Percentiles rank a stretch among this genome's conserved stretches.
Conservation (phyloP, 257 asterid species). For the Petunia axillaris region DNA sequence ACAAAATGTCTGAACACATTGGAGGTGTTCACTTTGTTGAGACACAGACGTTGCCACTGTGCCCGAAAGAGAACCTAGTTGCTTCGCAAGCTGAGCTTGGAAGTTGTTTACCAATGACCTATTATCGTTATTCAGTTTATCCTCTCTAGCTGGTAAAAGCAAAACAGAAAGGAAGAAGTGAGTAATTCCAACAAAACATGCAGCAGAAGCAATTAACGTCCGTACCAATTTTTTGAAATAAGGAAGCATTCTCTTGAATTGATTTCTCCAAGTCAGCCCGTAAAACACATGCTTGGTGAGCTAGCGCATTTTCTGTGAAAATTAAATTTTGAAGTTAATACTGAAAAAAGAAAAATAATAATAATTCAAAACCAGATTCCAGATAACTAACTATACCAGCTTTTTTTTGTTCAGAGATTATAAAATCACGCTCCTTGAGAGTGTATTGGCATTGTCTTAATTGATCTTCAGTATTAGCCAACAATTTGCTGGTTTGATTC, state of each 20-base stretch:
- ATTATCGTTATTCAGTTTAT: slow-evolving; percentile 65
- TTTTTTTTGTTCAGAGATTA: slow-evolving; percentile 81
- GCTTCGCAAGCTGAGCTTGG: slow-evolving; percentile 62
- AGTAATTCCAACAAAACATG: slow-evolving; percentile 27
- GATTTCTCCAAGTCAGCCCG: slow-evolving; percentile 88
- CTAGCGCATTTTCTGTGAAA: slow-evolving; percentile 72
- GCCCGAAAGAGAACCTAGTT: slow-evolving; percentile 61
- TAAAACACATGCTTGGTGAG: slow-evolving; percentile 85
- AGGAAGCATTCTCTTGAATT: slow-evolving; percentile 65
- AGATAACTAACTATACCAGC: slow-evolving; percentile 48
- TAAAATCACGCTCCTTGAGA: slow-evolving; percentile 70
- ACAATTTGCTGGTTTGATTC: slow-evolving; percentile 52
- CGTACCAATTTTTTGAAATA: slow-evolving; percentile 69
- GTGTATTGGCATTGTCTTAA: slow-evolving; percentile 57
- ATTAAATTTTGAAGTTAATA: neutral
- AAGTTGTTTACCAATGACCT: slow-evolving; percentile 61
- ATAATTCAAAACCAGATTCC: slow-evolving; percentile 20
- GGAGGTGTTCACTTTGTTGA: slow-evolving; percentile 67
- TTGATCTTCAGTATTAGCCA: slow-evolving; percentile 67
- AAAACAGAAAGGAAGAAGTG: neutral
- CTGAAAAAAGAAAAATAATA: neutral
- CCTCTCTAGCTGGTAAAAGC: slow-evolving; percentile 66
- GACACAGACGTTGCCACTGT: slow-evolving; percentile 58
- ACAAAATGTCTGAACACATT: slow-evolving; percentile 62
- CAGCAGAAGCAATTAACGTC: neutral